Evolutionary conservation across 225 moss, liverwort and hornwort genomes (phyloP), one percentile per base, ranked within the genome.

Genomic region (Thuidium tamariscinum): DNA sequence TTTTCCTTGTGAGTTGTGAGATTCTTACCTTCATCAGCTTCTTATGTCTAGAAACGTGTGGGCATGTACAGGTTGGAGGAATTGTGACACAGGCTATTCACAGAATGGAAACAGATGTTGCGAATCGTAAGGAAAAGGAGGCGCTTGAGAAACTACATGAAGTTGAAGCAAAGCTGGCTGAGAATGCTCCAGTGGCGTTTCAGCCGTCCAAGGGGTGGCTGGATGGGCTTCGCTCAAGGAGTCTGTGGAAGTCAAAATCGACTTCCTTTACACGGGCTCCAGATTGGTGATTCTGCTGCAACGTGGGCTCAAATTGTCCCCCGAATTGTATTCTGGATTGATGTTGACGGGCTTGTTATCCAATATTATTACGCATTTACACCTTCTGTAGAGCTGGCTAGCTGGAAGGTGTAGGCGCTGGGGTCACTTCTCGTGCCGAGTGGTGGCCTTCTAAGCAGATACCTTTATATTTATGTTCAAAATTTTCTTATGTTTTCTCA

Each of bases 221-320:
- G 68, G 94, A 91, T 37, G 89, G 88, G 56, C 34, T 91, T 34
- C 93, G 93, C 74, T 60, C 91, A 32, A 91, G 95, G 55, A 95
- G 90, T 70, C 77, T 90, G 22, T 95, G 94, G 94, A 95, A 89
- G 82, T 88, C 96, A 44, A 97, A 96, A 88, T 97, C 97, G 65
- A 90, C 89, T 29, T 96, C 97, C 61, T 95, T 96, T 84, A 96
- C 96, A 52, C 91, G 97, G 90, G 93, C 93, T 75, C 90, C 93
- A 74, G 94, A 92, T 86, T 95, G 93, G 93, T 96, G 92, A 95
- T 62, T n/a, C 64, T 46, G 77, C 9, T 66, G 2, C 19, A 48
- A 56, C 26, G 52, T 68, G 80, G 83, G 20, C 60, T 80, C 52
- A 32, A 86, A 59, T 48, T 79, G 57, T 36, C 37, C 70, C 65